phyloP scores from a whole-genome alignment of 768 basidiomycete genomes.

The Paxillus ammoniavirescens region DNA sequence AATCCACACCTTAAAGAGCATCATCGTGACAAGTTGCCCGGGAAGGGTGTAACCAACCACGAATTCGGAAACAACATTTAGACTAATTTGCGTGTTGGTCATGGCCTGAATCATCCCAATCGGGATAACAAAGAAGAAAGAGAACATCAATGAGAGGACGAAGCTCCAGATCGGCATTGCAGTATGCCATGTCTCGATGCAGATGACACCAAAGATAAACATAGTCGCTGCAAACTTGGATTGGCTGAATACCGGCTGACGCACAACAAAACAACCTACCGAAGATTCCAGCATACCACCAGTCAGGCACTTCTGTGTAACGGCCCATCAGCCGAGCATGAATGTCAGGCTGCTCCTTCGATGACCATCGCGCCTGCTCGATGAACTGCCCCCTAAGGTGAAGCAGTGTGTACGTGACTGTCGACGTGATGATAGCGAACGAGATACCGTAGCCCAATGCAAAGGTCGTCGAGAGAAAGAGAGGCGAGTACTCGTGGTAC shows the following conservation, averaged over 20 bases:
- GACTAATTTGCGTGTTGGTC: no score
- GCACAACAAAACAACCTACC: constrained; percentile 16
- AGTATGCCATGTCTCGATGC: constrained; percentile 38
- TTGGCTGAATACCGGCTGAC: no score
- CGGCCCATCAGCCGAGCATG: constrained; percentile 49
- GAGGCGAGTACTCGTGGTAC: constrained; percentile 51
- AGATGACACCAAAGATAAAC: constrained; percentile 33
- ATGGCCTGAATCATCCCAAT: constrained; percentile 32
- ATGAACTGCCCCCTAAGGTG: constrained; percentile 76
- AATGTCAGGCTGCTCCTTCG: constrained; percentile 71
- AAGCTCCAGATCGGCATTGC: constrained; percentile 41
- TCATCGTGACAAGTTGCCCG: no score
- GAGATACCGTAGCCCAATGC: constrained; percentile 44
- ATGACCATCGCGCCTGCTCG: constrained; percentile 61
- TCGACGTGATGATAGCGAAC: constrained; percentile 71
- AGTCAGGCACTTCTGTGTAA: constrained; percentile 49
- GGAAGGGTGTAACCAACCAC: no score
- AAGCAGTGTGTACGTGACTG: constrained; percentile 29
- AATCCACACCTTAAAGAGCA: no score
- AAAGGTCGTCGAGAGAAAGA: constrained; percentile 43
- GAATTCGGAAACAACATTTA: no score
- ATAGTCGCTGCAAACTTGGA: constrained; percentile 21
- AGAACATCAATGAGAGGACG: constrained; percentile 24
- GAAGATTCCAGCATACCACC: constrained; percentile 49
- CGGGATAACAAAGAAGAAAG: constrained; percentile 36